phyloP scores from a whole-genome alignment of 768 basidiomycete genomes.

The Lactarius hengduanensis region DNA sequence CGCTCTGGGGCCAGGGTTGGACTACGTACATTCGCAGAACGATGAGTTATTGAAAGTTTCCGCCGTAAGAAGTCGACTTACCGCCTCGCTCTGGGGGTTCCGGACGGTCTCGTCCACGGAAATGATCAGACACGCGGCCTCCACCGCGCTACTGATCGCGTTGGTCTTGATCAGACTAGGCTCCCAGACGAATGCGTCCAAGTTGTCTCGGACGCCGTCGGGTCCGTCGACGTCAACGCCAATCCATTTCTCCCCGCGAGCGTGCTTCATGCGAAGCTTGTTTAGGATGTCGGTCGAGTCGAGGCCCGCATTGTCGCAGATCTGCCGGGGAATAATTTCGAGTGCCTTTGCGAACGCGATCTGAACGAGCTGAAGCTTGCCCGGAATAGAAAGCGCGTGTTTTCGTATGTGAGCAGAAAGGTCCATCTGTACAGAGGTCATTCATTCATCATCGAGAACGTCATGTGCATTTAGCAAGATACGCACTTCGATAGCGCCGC shows the following conservation, averaged over 20 bases:
- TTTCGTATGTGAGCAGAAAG: constrained; percentile 92
- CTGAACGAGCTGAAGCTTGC: constrained; percentile 92
- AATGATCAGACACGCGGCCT: constrained; percentile 93
- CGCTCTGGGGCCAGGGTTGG: constrained; percentile 80
- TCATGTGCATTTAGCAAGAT: neutral
- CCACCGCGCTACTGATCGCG: constrained; percentile 91
- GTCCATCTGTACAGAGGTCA: constrained; percentile 70
- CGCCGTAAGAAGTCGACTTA: constrained; percentile 41
- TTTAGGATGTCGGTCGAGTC: constrained; percentile 98
- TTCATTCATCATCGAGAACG: neutral
- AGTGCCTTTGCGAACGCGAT: constrained; percentile 96
- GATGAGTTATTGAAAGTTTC: constrained; percentile 11
- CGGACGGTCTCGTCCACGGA: constrained; percentile 97
- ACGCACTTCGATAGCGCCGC: constrained; percentile 86
- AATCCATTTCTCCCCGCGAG: constrained; percentile 82
- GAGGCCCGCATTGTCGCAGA: constrained; percentile 96
- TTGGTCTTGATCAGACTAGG: constrained; percentile 94
- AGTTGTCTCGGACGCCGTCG: constrained; percentile 90
- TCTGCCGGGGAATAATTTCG: constrained; percentile 96
- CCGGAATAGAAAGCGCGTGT: constrained; percentile 88
- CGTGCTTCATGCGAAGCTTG: constrained; percentile 96
- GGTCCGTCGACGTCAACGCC: constrained; percentile 93
- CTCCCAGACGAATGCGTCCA: constrained; percentile 99
- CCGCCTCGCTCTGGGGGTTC: constrained; percentile 92
- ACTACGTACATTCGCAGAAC: constrained; percentile 43